Conservation (phyloP, 73 alveolate genomes). For the Tetrahymena thermophila region DNA sequence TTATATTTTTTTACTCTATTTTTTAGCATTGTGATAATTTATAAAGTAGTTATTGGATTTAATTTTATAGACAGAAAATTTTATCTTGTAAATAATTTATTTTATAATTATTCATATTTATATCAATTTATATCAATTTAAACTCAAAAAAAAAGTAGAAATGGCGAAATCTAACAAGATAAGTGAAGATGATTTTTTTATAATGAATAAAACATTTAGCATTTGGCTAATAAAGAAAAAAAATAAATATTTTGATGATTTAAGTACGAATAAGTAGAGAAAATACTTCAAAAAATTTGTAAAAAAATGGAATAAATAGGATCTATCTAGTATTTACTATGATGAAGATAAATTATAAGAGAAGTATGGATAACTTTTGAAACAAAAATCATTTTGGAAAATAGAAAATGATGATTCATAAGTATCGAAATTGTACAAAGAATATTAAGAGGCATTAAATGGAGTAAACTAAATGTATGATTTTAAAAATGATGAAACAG, state of each 20-base stretch:
- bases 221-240: background rate
- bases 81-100: too few relatives aligned
- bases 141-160: background rate
- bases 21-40: too few relatives aligned
- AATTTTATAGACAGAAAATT: too few relatives aligned
- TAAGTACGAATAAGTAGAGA: background rate
- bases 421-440: background rate
- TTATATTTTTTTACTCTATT: too few relatives aligned
- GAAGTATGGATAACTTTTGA: background rate
- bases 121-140: background rate
- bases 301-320: background rate
- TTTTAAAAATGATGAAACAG: background rate
- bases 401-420: background rate
- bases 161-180: background rate
- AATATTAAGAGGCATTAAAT: background rate
- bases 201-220: background rate
- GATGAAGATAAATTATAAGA: background rate
- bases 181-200: background rate
- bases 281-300: background rate
- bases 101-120: too few relatives aligned
- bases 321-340: background rate
- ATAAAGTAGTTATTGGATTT: too few relatives aligned
- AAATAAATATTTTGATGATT: background rate
- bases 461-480: background rate
- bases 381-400: background rate